Percentiles rank a stretch among this genome's conserved stretches.
These are phyloP conservation scores for Cyclotella baltica DNA, from an alignment of 108 stramenopile species.

Conservation along the genomic window DNA sequence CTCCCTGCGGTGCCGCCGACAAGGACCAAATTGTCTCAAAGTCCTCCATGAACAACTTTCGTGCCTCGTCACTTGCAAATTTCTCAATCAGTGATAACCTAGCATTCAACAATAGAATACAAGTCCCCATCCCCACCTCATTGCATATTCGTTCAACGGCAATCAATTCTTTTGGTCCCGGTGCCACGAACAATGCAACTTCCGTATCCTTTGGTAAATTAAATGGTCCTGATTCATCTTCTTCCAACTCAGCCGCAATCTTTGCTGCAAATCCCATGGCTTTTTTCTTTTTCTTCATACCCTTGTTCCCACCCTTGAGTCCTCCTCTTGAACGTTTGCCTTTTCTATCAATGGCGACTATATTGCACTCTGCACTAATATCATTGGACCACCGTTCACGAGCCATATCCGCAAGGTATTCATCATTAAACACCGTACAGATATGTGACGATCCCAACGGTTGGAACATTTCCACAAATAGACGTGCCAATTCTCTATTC, in stretches of 20 bases:
- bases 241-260: constrained; percentile 71
- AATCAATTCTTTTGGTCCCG: constrained; percentile 81
- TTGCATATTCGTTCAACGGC: constrained; percentile 76
- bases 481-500: constrained; percentile 82
- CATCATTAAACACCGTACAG: constrained; percentile 69
- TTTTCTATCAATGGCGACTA: constrained; percentile 71
- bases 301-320: constrained; percentile 41
- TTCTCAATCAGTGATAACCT: constrained; percentile 64
- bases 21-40: constrained; percentile 81
- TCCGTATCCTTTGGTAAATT: constrained; percentile 67
- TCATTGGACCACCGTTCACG: constrained; percentile 77
- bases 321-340: constrained; percentile 42
- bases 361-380: constrained; percentile 63
- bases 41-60: constrained; percentile 61
- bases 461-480: constrained; percentile 92
- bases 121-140: constrained; percentile 75
- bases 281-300: constrained; percentile 53
- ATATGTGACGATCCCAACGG: constrained; percentile 84
- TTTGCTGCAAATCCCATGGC: constrained; percentile 86
- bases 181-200: constrained; percentile 86
- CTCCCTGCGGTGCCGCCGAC: constrained; percentile 76
- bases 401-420: constrained; percentile 66
- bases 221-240: constrained; percentile 69
- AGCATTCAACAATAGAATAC: constrained; percentile 85
- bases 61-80: constrained; percentile 62